Base-by-base conservation (phyloP, 768 basidiomycete genomes). In the Termitomyces sp. region DNA sequence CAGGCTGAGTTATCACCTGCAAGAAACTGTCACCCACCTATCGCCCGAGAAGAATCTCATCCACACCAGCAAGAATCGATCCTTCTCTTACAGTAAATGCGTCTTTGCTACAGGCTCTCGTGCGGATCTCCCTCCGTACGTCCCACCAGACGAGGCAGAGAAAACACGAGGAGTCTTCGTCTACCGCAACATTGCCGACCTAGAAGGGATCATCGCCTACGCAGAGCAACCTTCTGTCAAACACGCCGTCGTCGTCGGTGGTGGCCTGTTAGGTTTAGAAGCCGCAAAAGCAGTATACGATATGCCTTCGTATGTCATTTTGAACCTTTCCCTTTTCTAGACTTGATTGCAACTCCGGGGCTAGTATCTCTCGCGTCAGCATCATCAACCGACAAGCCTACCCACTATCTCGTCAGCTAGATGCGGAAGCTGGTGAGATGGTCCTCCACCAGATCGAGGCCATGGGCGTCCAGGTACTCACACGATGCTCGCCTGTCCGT, bases 181-280 rank as follows among this genome's bases (percentile, higher is more conserved):
- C 0, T 91, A 91, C 66, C 82, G 89, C 35, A 88, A 83, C 61
- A 82, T 91, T 48, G 71, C 83, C 23, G 89, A 91, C 66, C 73
- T 91, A 44, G 81, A 88, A 57, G 74, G 70, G 5, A 85, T 91
- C 59, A 79, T 88, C 50, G 64, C 71, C n/a, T 89, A 85, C 64
- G 77, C 85, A 4, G 75, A 83, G 48, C 64, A 70, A 49, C 72
- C 74, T 9, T 68, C 71, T 1, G 75, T 84, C 8, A 78, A 77
- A 35, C 73, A 72, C 50, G 85, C 81, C 0, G 76, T 79, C 1
- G 80, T 89, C 3, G 77, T 91, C 14, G 89, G 89, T 20, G 88
- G 88, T 9, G 88, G 88, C 9, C 69, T 91, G 12, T 79, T 89
- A 18, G 89, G 88, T 12, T 72, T 91, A 35, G 89, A 89, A 71